A percentile compares a stretch with the other conserved stretches of the same genome.
These are phyloP conservation scores for Boletus sp. DNA, from an alignment of 768 basidiomycete species.

Conservation along the genomic window DNA sequence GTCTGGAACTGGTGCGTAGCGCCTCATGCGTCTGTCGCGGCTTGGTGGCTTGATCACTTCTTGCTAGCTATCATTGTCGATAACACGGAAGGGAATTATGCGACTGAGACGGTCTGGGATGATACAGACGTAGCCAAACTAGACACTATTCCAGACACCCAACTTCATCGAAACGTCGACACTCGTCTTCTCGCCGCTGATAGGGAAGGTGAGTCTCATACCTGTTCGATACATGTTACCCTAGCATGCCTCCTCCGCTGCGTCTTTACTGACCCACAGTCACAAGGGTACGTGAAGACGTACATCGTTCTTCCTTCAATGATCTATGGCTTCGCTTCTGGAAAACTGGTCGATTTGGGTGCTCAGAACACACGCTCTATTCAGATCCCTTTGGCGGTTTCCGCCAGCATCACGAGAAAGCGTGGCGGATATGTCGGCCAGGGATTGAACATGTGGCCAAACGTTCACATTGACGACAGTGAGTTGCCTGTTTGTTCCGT, in stretches of 20 bases:
- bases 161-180: constrained; percentile 52
- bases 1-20: constrained; percentile 48
- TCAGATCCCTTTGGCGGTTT: constrained; percentile 52
- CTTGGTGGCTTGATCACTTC: neutral
- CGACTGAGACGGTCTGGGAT: constrained; percentile 41
- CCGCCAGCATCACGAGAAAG: constrained; percentile 43
- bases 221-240: neutral
- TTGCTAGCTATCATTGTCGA: constrained; percentile 42
- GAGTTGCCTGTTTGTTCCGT: neutral
- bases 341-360: constrained; percentile 43
- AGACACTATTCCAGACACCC: constrained; percentile 41
- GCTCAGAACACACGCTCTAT: constrained; percentile 48
- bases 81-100: constrained; percentile 39
- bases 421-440: constrained; percentile 56
- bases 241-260: too few relatives aligned
- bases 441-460: constrained; percentile 61
- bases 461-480: constrained; percentile 52
- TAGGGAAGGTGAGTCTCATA: constrained; percentile 36
- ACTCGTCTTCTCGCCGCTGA: constrained; percentile 45
- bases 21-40: neutral
- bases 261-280: neutral
- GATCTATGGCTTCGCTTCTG: constrained; percentile 56
- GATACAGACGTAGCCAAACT: constrained; percentile 47
- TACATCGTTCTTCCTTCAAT: constrained; percentile 53
- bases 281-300: constrained; percentile 18